phyloP scores from a whole-genome alignment of 1,284 basidiomycete genomes.

The Cryptococcus sp. region DNA sequence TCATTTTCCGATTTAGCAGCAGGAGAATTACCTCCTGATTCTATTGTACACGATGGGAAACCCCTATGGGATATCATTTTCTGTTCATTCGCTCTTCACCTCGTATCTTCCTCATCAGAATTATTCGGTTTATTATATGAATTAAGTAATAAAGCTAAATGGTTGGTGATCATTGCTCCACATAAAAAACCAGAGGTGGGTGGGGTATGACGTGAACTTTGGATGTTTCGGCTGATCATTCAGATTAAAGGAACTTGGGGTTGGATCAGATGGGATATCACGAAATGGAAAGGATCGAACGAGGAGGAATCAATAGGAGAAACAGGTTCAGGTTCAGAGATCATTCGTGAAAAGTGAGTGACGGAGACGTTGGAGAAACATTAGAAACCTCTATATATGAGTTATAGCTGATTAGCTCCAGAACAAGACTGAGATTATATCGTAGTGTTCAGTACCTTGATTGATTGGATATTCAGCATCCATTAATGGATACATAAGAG shows the following conservation, averaged over 20 bases:
- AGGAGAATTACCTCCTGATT: conserved; percentile 48
- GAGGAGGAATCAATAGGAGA: conserved; percentile 25
- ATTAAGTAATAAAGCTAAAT: conserved; percentile 57
- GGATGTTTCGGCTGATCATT: neutral
- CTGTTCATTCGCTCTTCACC: conserved; percentile 68
- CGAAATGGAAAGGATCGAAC: conserved; percentile 54
- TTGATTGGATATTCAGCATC: too few species aligned
- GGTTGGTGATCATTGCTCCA: conserved; percentile 65
- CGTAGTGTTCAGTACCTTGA: conserved; percentile 1
- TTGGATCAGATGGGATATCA: conserved; percentile 63
- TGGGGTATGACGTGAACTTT: neutral
- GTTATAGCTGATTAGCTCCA: neutral
- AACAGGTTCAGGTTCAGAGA: conserved; percentile 48
- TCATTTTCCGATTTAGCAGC: conserved; percentile 57
- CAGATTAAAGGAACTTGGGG: conserved; percentile 71
- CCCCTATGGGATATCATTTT: conserved; percentile 58
- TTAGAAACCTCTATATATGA: neutral
- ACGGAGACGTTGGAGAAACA: too few species aligned
- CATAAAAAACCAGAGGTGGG: conserved; percentile 68
- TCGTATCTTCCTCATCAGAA: conserved; percentile 59
- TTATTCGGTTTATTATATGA: conserved; percentile 63
- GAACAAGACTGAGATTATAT: conserved; percentile 9
- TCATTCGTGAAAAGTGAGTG: conserved; percentile 59
- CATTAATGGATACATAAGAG: too few species aligned
- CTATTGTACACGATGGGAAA: conserved; percentile 15